phyloP scores from a whole-genome alignment of 495 filamentous ascomycete genomes.

The Clavariopsis aquatica region DNA sequence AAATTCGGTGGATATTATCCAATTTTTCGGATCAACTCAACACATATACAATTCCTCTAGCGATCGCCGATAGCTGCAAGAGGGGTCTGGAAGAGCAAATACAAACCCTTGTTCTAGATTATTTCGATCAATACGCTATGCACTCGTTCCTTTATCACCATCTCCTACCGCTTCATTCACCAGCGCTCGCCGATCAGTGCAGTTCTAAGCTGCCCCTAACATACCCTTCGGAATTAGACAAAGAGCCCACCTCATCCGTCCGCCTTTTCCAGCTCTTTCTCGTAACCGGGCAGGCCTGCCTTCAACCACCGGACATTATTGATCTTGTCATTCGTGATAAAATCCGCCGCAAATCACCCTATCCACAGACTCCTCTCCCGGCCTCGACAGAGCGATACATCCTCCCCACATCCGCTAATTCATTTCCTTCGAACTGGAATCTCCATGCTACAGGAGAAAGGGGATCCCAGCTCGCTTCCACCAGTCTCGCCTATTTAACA shows the following conservation, averaged over 20 bases:
- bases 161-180: conserved; percentile 17
- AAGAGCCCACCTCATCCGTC: neutral
- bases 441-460: neutral
- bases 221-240: conserved; percentile 1
- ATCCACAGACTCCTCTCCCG: neutral
- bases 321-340: conserved; percentile 21
- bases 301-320: conserved; percentile 26
- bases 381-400: conserved; percentile 3
- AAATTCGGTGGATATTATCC: conserved; percentile 23
- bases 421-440: neutral
- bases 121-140: conserved; percentile 17
- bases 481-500: neutral
- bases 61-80: conserved; percentile 1
- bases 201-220: conserved; percentile 16
- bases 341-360: conserved; percentile 1
- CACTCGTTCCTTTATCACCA: conserved; percentile 28
- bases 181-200: conserved; percentile 7
- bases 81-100: conserved; percentile 3
- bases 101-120: conserved; percentile 14
- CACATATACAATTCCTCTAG: neutral
- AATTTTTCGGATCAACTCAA: conserved; percentile 4
- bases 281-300: conserved; percentile 13
- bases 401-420: neutral
- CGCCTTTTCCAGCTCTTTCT: conserved; percentile 13
- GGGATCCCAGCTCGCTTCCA: neutral